Base-by-base conservation (phyloP, 179 eudicot genomes). In the Pouteria campechiana region DNA sequence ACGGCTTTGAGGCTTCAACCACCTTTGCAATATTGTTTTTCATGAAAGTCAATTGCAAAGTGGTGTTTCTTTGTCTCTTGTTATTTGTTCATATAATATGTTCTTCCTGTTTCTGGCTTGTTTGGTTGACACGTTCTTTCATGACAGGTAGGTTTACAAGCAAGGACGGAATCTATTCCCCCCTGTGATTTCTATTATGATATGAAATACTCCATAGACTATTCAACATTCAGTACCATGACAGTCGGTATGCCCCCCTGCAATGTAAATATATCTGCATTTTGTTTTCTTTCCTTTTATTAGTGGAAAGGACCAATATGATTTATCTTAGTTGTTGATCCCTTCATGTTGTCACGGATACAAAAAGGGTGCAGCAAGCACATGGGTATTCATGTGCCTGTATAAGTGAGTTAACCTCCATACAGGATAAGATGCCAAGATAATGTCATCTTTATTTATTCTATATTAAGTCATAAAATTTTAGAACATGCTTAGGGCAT, bases 181-280 rank as follows among this genome's bases (percentile, higher is more conserved):
- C 49, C 73, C 37, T 66, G 65, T 11, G 80, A 76, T 58, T 86
- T 67, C 59, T 81, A 90, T 50, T 90, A 75, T 61, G 98, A 90
- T 53, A 90, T 77, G 95, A 86, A 90, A 62, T 90, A 90, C 46
- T 81, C 74, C 52, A 61, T 87, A 54, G 87, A 86, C 20, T 90
- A 77, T 63, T 76, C 96, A 50, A 81, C 98, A 56, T 90, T 90
- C 39, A 70, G 76, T 42, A 66, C 54, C 37, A 55, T 85, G 61
- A 45, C 50, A 10, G 69, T 58, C 52, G 81, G 97, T 88, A 68
- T 52, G 62, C 30, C 22, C 11, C 12, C 22, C 12, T 1, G 3
- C 5, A 33, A 7, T 23, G 33, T 21, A 16, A 2, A 10, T 15
- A 15, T 28, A n/a, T 28, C 3, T 34, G 32, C 22, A 23, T 34